A percentile compares a stretch with the other conserved stretches of the same genome.
These are phyloP conservation scores for Brasenia schreberi DNA, from an alignment of 164 flowering plant species.

Conservation along the genomic window DNA sequence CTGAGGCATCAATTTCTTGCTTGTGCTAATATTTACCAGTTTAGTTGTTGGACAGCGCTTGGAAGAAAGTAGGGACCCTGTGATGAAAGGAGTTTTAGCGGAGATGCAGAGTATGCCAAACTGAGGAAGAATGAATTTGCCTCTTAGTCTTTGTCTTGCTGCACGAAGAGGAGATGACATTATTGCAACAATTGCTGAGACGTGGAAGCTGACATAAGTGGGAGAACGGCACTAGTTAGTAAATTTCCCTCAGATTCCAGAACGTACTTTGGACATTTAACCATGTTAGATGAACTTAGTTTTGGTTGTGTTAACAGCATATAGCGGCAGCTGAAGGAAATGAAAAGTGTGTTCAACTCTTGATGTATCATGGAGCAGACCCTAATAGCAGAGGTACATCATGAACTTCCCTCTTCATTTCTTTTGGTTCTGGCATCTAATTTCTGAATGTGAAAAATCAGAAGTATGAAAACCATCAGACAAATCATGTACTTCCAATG, in stretches of 20 bases:
- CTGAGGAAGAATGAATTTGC: slow-evolving; percentile 82
- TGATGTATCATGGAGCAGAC: slow-evolving; percentile 58
- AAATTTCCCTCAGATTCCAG: background rate
- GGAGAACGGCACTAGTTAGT: slow-evolving; percentile 52
- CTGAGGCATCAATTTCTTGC: too few relatives aligned
- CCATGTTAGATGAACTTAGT: background rate
- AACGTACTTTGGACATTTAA: background rate
- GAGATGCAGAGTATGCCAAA: slow-evolving; percentile 89
- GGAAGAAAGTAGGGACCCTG: slow-evolving; percentile 57
- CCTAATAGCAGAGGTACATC: slow-evolving; percentile 51
- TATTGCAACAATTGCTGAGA: background rate
- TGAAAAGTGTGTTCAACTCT: slow-evolving; percentile 45
- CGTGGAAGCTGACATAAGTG: slow-evolving; percentile 40
- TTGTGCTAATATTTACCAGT: slow-evolving; percentile 6
- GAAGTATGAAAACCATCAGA: too few relatives aligned
- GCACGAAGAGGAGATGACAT: slow-evolving; percentile 50
- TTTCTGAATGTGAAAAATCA: background rate
- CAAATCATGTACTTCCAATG: too few relatives aligned
- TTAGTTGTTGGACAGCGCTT: slow-evolving; percentile 42
- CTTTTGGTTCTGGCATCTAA: background rate
- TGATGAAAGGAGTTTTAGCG: slow-evolving; percentile 58
- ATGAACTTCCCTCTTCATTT: background rate
- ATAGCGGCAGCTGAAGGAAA: slow-evolving; percentile 62
- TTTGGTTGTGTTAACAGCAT: slow-evolving; percentile 28
- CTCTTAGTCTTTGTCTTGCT: slow-evolving; percentile 42